Base-by-base conservation (phyloP, 495 filamentous ascomycete species). In the Extremus antarcticus region DNA sequence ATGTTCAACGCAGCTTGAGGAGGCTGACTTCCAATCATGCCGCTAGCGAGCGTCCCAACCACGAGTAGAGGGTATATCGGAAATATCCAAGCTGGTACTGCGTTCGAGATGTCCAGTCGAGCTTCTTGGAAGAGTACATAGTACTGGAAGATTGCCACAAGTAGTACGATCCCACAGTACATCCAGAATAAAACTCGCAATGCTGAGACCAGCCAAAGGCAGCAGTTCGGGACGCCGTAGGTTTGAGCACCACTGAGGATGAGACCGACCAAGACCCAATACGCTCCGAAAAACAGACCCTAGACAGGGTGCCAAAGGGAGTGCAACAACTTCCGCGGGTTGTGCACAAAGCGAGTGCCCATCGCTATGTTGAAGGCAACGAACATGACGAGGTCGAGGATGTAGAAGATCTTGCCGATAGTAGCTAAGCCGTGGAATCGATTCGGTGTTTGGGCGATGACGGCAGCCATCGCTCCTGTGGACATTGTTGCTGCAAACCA, bases 31-130 rank as follows among this genome's bases (percentile, higher is more conserved):
- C 64, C 58, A n/a, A 71, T 65, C 11, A 72, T 58, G 0, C 59
- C 52, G 1, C 70, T 71, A 0, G 76, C 78, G 24, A 79, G 58
- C 1, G 76, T 74, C 1, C 78, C 78, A 1, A 74, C 66, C 11
- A 80, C 63, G 68, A 82, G 74, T 43, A 75, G 68, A 11, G 78
- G 77, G 50, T 78, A 80, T 11, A 78, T 72, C 0, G 78, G 78
- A 19, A 82, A 62, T 39, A 78, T 73, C 77, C 77, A 80, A 4
- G 74, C 75, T 0, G 78, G 78, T 21, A 76, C 75, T 1, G 66
- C 66, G 20, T 70, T 24, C 67, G 57, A 39, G 47, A 72, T 58
- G 68, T 55, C 50, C 58, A 71, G 48, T 59, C 64, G 41, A 63
- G 73, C 67, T 21, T 65, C 67, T 19, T 71, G 69, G 62, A 82